Evolutionary conservation across 192 early-diverging fungal genomes (phyloP).

Genomic region (Rhizophlyctis rosea): DNA sequence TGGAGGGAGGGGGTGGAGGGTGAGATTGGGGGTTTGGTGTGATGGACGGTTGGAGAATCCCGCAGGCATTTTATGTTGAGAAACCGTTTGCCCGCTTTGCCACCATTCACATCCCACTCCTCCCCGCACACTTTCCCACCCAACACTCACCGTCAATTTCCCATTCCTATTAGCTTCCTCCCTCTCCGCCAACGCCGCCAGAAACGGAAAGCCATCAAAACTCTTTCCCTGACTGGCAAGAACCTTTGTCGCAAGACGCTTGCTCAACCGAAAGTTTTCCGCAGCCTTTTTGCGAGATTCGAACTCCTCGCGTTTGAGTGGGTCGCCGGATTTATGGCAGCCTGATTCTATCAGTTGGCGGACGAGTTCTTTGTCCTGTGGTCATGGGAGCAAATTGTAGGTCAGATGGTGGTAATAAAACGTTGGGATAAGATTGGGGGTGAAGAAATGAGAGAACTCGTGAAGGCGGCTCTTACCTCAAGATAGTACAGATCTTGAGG

Average conservation of each 20-base stretch:
- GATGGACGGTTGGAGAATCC: too few species aligned
- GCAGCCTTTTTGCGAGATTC: constrained; percentile 61
- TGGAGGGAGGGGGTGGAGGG: background rate
- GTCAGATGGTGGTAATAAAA: constrained; percentile 1
- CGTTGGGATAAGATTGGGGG: background rate
- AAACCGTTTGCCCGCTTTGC: background rate
- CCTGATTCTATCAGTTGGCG: constrained; percentile 65
- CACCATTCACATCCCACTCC: background rate
- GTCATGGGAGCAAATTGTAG: constrained; percentile 32
- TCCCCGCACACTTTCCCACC: background rate
- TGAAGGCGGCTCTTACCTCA: constrained; percentile 45
- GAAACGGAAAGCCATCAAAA: constrained; percentile 46
- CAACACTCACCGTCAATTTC: constrained; percentile 52
- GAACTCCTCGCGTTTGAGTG: constrained; percentile 63
- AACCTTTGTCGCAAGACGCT: constrained; percentile 55
- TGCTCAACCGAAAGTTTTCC: constrained; percentile 59
- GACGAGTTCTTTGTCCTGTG: constrained; percentile 61
- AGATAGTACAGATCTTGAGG: constrained; percentile 60
- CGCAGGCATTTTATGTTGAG: too few species aligned
- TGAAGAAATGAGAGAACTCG: background rate
- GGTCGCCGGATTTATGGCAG: constrained; percentile 61
- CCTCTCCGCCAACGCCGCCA: constrained; percentile 57
- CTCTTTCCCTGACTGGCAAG: constrained; percentile 55
- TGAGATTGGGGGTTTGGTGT: background rate
- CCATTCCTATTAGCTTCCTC: constrained; percentile 62